These are phyloP conservation scores for Hydnomerulius pinastri DNA, from an alignment of 768 basidiomycete species.

Conservation along the genomic window DNA sequence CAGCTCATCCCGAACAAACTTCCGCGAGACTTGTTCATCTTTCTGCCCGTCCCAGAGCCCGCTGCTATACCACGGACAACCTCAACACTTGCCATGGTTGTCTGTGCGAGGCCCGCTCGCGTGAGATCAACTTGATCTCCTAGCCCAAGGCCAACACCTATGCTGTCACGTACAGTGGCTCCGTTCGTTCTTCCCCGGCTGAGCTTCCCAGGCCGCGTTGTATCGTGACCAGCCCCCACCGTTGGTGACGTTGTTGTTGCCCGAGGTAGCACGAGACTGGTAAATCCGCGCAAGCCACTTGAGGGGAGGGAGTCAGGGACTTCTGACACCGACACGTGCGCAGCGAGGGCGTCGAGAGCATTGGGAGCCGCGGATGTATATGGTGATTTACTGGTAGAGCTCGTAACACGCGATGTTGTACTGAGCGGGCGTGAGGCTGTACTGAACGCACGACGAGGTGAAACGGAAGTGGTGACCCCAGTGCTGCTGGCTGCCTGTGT, in stretches of 20 bases:
- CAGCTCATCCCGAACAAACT: conserved; percentile 28
- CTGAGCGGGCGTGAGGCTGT: conserved; percentile 17
- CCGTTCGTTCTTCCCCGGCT: conserved; percentile 11
- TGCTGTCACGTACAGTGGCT: conserved; percentile 22
- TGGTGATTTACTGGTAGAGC: conserved; percentile 33
- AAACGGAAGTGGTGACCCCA: conserved; percentile 3
- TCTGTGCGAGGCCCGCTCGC: conserved; percentile 75
- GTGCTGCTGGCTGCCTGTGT: background rate
- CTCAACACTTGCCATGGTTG: conserved; percentile 88
- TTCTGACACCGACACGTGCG: conserved; percentile 29
- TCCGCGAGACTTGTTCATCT: conserved; percentile 20
- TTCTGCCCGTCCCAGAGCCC: conserved; percentile 17
- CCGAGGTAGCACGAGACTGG: conserved; percentile 54
- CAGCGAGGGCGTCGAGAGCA: conserved; percentile 34
- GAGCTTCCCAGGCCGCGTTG: conserved; percentile 28
- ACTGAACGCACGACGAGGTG: conserved; percentile 11
- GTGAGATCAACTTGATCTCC: conserved; percentile 70
- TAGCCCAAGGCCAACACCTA: conserved; percentile 29
- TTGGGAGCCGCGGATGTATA: conserved; percentile 31
- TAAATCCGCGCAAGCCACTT: conserved; percentile 60
- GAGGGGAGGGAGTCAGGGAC: conserved; percentile 34
- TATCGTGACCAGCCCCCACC: conserved; percentile 8
- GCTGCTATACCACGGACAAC: conserved; percentile 58
- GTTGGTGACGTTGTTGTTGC: conserved; percentile 26
- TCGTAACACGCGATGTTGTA: conserved; percentile 8